phyloP scores from a whole-genome alignment of 208 protist species.

The Crithidia fasciculata region DNA sequence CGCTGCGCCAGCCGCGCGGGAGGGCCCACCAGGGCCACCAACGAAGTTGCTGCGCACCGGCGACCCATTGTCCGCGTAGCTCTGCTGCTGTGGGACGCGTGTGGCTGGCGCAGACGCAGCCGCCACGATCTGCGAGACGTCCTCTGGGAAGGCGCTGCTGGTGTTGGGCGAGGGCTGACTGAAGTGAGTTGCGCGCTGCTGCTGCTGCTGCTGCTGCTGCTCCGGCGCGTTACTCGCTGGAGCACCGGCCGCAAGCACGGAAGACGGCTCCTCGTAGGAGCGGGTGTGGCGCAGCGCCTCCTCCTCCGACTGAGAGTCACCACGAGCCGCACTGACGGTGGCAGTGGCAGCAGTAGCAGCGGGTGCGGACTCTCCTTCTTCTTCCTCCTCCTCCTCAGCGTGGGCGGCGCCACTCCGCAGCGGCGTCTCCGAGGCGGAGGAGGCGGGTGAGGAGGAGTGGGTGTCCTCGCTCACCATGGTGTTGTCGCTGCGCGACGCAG shows the following conservation, averaged over 20 bases:
- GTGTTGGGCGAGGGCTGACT: constrained; percentile 15
- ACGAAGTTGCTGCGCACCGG: constrained; percentile 27
- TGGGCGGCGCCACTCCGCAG: neutral
- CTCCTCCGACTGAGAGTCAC: neutral
- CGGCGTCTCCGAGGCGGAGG: constrained; percentile 1
- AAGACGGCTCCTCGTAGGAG: constrained; percentile 16
- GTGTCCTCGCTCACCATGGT: constrained; percentile 15
- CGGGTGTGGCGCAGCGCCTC: constrained; percentile 14
- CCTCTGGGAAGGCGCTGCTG: constrained; percentile 38
- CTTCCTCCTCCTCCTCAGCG: neutral
- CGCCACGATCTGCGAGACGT: constrained; percentile 20
- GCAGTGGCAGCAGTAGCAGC: neutral
- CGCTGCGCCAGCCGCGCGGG: constrained; percentile 5
- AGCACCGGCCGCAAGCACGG: neutral
- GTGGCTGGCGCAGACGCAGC: neutral
- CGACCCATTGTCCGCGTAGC: neutral
- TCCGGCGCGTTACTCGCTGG: constrained; percentile 1
- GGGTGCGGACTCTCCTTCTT: too few species aligned
- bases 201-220: constrained; percentile 4
- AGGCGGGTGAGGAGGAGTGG: constrained; percentile 18
- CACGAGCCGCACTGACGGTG: neutral
- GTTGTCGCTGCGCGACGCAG: constrained; percentile 3
- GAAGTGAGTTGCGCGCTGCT: neutral
- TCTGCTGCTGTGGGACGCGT: neutral
- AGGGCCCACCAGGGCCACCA: constrained; percentile 40